phyloP scores from a whole-genome alignment of 306 rosid genomes.

The Sophora flavescens region DNA sequence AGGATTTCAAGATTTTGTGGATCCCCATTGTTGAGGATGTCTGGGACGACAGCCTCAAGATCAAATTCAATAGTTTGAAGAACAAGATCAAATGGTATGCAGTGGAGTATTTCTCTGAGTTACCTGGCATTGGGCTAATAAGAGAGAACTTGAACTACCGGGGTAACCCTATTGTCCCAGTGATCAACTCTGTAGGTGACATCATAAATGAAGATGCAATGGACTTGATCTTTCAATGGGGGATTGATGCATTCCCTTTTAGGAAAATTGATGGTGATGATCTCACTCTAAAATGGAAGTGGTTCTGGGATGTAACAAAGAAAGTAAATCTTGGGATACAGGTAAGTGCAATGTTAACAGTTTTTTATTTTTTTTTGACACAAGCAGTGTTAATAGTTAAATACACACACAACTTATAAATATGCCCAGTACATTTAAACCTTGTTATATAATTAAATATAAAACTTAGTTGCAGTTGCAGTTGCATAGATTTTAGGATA shows the following conservation, averaged over 20 bases:
- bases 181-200: constrained; percentile 24
- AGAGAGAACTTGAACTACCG: constrained; percentile 37
- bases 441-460: too few relatives aligned
- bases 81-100: constrained; percentile 44
- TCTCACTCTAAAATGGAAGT: constrained; percentile 48
- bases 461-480: too few relatives aligned
- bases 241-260: constrained; percentile 50
- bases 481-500: too few relatives aligned
- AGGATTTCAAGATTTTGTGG: constrained; percentile 51
- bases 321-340: constrained; percentile 48
- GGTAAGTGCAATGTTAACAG: constrained; percentile 20
- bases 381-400: not conserved
- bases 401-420: not conserved
- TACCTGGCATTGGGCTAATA: constrained; percentile 36
- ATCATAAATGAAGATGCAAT: constrained; percentile 46
- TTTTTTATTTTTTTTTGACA: too few relatives aligned
- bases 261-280: constrained; percentile 46
- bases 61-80: not conserved
- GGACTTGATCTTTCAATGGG: constrained; percentile 54
- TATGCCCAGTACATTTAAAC: too few relatives aligned
- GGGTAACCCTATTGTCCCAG: constrained; percentile 43
- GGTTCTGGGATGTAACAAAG: constrained; percentile 52
- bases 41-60: not conserved
- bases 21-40: constrained; percentile 44
- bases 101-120: constrained; percentile 31